Evolutionary conservation across 805 yeast genomes (phyloP).

Genomic region (Zygoascus ofunaensis): DNA sequence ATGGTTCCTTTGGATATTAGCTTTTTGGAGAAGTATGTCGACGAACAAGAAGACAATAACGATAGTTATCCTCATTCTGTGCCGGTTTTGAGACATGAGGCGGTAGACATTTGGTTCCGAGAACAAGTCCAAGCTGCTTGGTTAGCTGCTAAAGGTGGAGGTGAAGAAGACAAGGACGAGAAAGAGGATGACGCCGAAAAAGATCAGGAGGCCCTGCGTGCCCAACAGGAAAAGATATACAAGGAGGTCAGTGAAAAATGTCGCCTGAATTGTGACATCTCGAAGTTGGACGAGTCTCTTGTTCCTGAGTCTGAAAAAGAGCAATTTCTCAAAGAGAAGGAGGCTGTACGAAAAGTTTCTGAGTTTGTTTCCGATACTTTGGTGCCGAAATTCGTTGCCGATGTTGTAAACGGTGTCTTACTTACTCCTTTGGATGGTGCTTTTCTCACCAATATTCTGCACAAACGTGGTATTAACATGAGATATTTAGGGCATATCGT

Average conservation of each 20-base stretch:
- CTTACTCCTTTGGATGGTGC: slow-evolving; percentile 73
- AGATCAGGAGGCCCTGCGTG: slow-evolving; percentile 29
- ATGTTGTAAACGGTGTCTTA: slow-evolving; percentile 39
- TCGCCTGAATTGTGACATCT: slow-evolving; percentile 74
- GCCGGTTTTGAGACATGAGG: slow-evolving; percentile 73
- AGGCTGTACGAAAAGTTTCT: slow-evolving; percentile 61
- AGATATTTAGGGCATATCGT: slow-evolving; percentile 71
- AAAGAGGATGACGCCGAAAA: slow-evolving; percentile 25
- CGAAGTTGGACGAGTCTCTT: slow-evolving; percentile 32
- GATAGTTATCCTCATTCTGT: slow-evolving; percentile 70
- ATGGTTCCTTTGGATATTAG: slow-evolving; percentile 77
- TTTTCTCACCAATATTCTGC: slow-evolving; percentile 61
- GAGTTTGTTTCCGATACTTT: slow-evolving; percentile 48
- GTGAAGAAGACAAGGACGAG: slow-evolving; percentile 11
- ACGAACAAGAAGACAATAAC: slow-evolving; percentile 25
- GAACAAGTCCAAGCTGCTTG: slow-evolving; percentile 46
- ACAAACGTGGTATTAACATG: slow-evolving; percentile 75
- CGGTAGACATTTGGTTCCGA: slow-evolving; percentile 85
- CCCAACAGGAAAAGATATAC: neutral
- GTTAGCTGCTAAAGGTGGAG: neutral
- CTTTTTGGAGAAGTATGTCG: slow-evolving; percentile 54
- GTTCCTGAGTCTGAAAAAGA: slow-evolving; percentile 31
- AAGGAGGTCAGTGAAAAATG: slow-evolving; percentile 45
- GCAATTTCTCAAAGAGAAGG: slow-evolving; percentile 43
- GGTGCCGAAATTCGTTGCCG: slow-evolving; percentile 53